A percentile compares a stretch with the other conserved stretches of the same genome.
These are phyloP conservation scores for Cryptosporidium bovis DNA, from an alignment of 169 alveolate genomes.

Conservation along the genomic window DNA sequence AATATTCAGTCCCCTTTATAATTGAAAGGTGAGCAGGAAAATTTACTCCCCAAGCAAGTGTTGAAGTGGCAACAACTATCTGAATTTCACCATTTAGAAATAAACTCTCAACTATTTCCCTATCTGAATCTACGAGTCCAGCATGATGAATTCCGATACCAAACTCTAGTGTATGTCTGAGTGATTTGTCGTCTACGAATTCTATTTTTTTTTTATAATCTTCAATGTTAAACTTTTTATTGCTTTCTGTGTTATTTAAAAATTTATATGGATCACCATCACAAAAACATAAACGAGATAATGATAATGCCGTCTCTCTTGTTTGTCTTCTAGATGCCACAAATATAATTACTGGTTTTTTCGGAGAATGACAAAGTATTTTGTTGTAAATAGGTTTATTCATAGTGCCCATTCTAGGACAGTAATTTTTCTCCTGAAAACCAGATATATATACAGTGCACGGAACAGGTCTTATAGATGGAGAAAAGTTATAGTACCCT, in stretches of 20 bases:
- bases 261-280: constrained; percentile 78
- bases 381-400: constrained; percentile 94
- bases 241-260: constrained; percentile 41
- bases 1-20: constrained; percentile 96
- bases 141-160: constrained; percentile 99
- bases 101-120: constrained; percentile 95
- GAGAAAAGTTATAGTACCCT: constrained; percentile 97
- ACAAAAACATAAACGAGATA: constrained; percentile 80
- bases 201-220: constrained; percentile 21
- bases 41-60: constrained; percentile 99
- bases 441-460: constrained; percentile 93
- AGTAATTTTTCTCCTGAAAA: constrained; percentile 92
- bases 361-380: constrained; percentile 90
- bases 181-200: constrained; percentile 87
- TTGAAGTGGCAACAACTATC: constrained; percentile 96
- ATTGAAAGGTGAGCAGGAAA: constrained; percentile 99
- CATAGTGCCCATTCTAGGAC: constrained; percentile 98
- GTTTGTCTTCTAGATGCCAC: constrained; percentile 98
- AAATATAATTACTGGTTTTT: constrained; percentile 95
- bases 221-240: background rate
- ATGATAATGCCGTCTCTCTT: constrained; percentile 95
- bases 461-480: constrained; percentile 98
- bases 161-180: constrained; percentile 87
- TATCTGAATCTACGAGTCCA: constrained; percentile 94
- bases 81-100: constrained; percentile 92